A percentile compares a stretch with the other conserved stretches of the same genome.
Evolutionary conservation across 2,329 filamentous ascomycete genomes (phyloP).

Genomic region (Metarhizium anisopliae): DNA sequence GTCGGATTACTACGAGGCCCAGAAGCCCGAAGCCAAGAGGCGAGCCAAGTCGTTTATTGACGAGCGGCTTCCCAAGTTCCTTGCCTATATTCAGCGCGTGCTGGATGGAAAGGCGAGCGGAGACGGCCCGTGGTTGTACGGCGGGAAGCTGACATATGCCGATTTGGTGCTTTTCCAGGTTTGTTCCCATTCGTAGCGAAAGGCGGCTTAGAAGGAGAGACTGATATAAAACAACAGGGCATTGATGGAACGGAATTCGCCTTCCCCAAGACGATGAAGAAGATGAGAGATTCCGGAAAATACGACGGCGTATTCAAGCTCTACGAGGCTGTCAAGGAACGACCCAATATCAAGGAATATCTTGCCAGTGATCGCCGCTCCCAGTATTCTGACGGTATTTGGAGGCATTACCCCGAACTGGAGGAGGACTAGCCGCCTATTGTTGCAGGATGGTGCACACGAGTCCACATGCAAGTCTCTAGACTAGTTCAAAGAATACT

Average conservation of each 20-base stretch:
- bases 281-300: constrained; percentile 43
- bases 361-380: constrained; percentile 54
- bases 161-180: constrained; percentile 69
- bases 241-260: constrained; percentile 54
- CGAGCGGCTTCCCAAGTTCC: constrained; percentile 60
- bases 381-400: constrained; percentile 57
- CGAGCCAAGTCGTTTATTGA: constrained; percentile 49
- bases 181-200: constrained; percentile 9
- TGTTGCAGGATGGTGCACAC: not conserved
- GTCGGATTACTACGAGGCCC: constrained; percentile 61
- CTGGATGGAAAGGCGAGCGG: constrained; percentile 45
- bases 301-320: constrained; percentile 55
- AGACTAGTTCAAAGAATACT: not conserved
- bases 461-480: not conserved
- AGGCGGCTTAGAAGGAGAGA: not conserved
- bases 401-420: constrained; percentile 64
- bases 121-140: constrained; percentile 57
- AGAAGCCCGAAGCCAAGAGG: constrained; percentile 56
- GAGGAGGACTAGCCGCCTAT: constrained; percentile 33
- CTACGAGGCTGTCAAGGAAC: constrained; percentile 52
- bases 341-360: constrained; percentile 59
- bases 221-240: constrained; percentile 23
- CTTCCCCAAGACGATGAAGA: constrained; percentile 58
- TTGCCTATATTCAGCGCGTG: constrained; percentile 61
- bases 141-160: constrained; percentile 56